Percentiles rank a stretch among this genome's conserved stretches.
phyloP scores from a whole-genome alignment of 2,329 filamentous ascomycete genomes.

The Sclerotinia borealis region DNA sequence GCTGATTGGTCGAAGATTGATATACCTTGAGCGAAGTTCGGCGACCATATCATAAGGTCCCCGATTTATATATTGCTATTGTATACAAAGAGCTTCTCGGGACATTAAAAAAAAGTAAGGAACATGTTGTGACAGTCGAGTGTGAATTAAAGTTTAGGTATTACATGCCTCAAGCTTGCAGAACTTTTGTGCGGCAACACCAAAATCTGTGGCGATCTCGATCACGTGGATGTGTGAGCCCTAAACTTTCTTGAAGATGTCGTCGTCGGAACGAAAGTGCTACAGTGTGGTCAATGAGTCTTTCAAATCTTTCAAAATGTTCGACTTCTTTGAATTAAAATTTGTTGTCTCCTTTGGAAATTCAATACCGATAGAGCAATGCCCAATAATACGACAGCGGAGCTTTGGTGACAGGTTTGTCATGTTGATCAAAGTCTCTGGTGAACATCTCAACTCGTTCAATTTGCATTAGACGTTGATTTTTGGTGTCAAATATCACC shows the following conservation, averaged over 20 bases:
- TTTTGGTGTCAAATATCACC: not conserved
- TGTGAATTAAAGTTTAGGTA: constrained; percentile 4
- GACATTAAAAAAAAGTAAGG: not conserved
- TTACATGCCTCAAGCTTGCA: constrained; percentile 6
- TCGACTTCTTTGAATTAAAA: not conserved
- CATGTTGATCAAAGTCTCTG: not conserved
- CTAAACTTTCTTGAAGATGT: not conserved
- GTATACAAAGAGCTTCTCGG: not conserved
- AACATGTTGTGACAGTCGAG: not conserved
- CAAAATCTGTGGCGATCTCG: not conserved
- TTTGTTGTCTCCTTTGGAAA: not conserved
- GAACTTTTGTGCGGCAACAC: not conserved
- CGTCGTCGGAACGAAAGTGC: constrained; percentile 2
- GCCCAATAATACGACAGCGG: not conserved
- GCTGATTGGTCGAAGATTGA: constrained; percentile 12
- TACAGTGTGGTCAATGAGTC: not conserved
- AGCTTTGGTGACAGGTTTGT: not conserved
- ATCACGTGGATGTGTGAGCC: not conserved
- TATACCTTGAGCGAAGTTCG: constrained; percentile 10
- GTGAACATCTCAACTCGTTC: not conserved
- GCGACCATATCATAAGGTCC: constrained; percentile 10
- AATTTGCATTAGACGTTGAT: not conserved
- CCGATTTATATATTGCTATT: constrained; percentile 6
- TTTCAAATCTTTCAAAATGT: not conserved
- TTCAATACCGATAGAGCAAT: not conserved